Conservation (phyloP, 768 basidiomycete genomes). For the Macrolepiota dolichaula region DNA sequence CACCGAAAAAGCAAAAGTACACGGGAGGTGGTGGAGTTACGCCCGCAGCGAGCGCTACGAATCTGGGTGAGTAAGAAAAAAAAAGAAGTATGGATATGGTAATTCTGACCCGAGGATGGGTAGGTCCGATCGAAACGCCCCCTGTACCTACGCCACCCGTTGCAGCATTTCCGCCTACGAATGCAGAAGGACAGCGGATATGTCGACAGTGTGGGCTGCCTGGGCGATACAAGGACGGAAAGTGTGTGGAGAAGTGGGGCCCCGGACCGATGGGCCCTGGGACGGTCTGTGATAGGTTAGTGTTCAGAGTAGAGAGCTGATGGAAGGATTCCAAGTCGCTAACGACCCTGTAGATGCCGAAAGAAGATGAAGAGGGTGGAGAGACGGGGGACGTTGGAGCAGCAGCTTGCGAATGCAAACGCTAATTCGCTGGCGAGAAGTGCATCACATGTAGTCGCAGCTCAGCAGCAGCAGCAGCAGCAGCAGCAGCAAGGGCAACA, state of each 20-base stretch:
- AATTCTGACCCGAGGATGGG: neutral
- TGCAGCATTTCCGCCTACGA: conserved; percentile 41
- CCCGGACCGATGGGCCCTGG: conserved; percentile 82
- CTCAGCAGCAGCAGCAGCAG: conserved; percentile 19
- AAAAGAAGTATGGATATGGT: neutral
- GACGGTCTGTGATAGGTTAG: conserved; percentile 76
- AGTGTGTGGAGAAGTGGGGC: conserved; percentile 88
- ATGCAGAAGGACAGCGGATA: conserved; percentile 67
- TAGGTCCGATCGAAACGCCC: conserved; percentile 17
- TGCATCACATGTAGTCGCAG: conserved; percentile 13
- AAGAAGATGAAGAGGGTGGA: conserved; percentile 89
- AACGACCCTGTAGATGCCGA: conserved; percentile 47
- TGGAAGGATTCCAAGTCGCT: neutral
- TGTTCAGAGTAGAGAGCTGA: conserved; percentile 6
- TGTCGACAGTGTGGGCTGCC: conserved; percentile 73
- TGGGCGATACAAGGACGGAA: conserved; percentile 79
- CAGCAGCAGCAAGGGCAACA: conserved; percentile 12
- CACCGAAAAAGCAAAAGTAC: conserved; percentile 62
- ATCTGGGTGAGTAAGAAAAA: neutral
- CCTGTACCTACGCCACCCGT: conserved; percentile 19
- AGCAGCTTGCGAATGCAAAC: conserved; percentile 21
- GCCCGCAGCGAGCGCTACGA: conserved; percentile 12
- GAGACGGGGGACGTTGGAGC: conserved; percentile 62
- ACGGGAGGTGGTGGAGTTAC: conserved; percentile 17
- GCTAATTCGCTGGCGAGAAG: conserved; percentile 13